A percentile compares a stretch with the other conserved stretches of the same genome.
phyloP scores from a whole-genome alignment of 129 eudicot genomes.

The Chrysanthemum makinoi region DNA sequence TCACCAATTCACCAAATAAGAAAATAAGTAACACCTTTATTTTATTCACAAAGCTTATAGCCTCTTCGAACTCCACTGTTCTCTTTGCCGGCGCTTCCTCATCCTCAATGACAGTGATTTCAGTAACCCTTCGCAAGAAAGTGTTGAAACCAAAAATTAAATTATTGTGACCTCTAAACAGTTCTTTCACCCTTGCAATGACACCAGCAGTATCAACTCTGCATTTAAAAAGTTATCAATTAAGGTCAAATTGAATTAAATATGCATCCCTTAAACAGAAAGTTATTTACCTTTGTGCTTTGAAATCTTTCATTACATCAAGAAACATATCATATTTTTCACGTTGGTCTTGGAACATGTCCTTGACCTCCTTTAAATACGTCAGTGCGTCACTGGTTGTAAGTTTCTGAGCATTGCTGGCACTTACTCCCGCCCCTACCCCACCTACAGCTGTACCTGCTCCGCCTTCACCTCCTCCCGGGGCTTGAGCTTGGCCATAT shows the following conservation, averaged over 20 bases:
- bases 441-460: constrained; percentile 47
- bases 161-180: constrained; percentile 88
- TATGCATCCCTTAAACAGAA: constrained; percentile 6
- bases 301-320: constrained; percentile 88
- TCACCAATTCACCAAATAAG: constrained; percentile 8
- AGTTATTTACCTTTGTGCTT: constrained; percentile 77
- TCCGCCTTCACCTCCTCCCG: constrained; percentile 49
- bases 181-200: constrained; percentile 87
- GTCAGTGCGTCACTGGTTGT: constrained; percentile 87
- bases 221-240: constrained; percentile 33
- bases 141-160: constrained; percentile 89
- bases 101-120: constrained; percentile 78
- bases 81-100: constrained; percentile 80
- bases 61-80: constrained; percentile 90
- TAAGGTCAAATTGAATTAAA: not conserved
- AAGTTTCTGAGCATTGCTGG: constrained; percentile 62
- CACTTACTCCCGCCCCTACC: constrained; percentile 39
- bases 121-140: constrained; percentile 91
- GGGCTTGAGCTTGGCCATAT: constrained; percentile 71
- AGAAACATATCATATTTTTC: constrained; percentile 86
- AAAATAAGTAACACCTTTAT: constrained; percentile 57
- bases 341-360: constrained; percentile 84
- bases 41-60: constrained; percentile 94
- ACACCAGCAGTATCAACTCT: constrained; percentile 96
- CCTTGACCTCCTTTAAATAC: constrained; percentile 93